Evolutionary conservation across 2,329 filamentous ascomycete genomes (phyloP), one percentile per base, ranked within the genome.

Genomic region (Ophiostoma ips): DNA sequence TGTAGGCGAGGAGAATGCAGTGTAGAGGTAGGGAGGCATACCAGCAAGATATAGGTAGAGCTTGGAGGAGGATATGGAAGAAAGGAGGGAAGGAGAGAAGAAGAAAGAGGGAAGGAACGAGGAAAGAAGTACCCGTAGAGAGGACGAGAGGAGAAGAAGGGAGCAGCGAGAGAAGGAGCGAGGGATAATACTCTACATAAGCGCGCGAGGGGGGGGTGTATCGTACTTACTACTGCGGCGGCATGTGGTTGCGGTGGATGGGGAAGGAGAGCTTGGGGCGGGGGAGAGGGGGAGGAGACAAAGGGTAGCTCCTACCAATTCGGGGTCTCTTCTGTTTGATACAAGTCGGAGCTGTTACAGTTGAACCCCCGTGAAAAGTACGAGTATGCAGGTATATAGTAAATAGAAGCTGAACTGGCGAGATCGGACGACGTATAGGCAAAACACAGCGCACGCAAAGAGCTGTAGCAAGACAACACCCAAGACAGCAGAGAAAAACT

Each of bases 11-110:
- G 44, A 33, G 43, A 48, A 24, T 28, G 13, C 37, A n/a, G n/a
- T n/a, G n/a, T n/a, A n/a, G 24, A 28, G 30, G 15, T 15, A 21
- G 19, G 24, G 11, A 34, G 56, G 58, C 58, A 30, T 45, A 45
- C 43, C 43, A 31, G 30, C 15, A 8, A 21, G 43, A 45, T 45
- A 24, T 30, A 33, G n/a, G n/a, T n/a, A n/a, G 43, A 19, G 43
- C 43, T 45, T 45, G 43, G 41, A 15, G 43, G 41, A 15, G 4
- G 28, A 34, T 18, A 18, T 45, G 37, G 31, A 45, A 16, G 50
- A 35, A 48, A 18, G 46, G n/a, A 49, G 19, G 30, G 46, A 18
- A 49, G 19, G 30, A 33, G 10, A 12, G 24, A 40, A 28, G 24
- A 46, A 19, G 21, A 19, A 46, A 16, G 30, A 43, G 8, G 31